Evolutionary conservation across 106 monocot genomes (phyloP), one percentile per base, ranked within the genome.

Genomic region (Dendrobium huoshanense): DNA sequence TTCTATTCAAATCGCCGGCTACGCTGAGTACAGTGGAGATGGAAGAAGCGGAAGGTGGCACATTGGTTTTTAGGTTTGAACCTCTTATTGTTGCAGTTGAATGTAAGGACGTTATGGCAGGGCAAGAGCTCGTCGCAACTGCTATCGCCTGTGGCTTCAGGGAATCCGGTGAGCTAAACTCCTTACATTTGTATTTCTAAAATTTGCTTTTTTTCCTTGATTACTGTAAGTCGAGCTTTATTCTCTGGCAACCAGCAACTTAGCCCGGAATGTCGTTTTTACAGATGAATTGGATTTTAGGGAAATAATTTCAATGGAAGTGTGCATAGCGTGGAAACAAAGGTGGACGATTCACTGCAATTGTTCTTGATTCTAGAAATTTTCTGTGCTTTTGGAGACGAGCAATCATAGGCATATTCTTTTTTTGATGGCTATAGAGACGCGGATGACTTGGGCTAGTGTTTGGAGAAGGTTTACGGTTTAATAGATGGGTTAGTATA

Each of bases 41-140:
- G 15, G 75, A 48, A 31, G 61, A 16, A 48, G 61, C 1, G 0
- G 82, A 72, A 15, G 81, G 81, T 3, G 79, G 79, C 54, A 20
- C 17, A n/a, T 81, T 93, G 27, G 96, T 96, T 65, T 91, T 96
- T 73, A 80, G 96, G 73, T 96, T 93, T 49, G 96, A 96, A 78
- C 96, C 96, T 4, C 73, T 96, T 65, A 93, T 96, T 55, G 44
- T 96, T 19, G 96, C 96, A 0, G 86, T 94, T 0, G 96, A 96
- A 72, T 93, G 96, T 73, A 79, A 79, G 55, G 91, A 93, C 48
- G 79, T 83, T 7, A 83, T 79, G 19, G 72, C 93, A 7, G 96
- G 93, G 20, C 90, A 87, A 79, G 77, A 43, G 56, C 83, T 96
- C 25, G 91, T 96, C 7, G 81, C 88, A 20, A 49, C 84, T 31